phyloP scores from a whole-genome alignment of 108 stramenopile species.

The Nitzschia sp. region DNA sequence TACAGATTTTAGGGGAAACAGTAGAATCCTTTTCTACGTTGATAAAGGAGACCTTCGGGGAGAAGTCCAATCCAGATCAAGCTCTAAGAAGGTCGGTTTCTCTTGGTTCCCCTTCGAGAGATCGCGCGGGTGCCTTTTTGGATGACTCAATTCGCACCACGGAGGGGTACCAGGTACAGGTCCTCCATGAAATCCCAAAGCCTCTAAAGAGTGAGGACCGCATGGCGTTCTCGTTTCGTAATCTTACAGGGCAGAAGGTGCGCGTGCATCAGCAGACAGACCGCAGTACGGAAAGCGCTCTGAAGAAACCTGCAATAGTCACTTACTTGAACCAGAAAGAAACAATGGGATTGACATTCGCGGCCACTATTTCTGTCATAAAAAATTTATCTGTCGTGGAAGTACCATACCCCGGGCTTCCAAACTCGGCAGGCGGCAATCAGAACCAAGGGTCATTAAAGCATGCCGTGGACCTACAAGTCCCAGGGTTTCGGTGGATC shows the following conservation, averaged over 20 bases:
- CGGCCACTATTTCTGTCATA: conserved; percentile 82
- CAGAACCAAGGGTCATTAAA: conserved; percentile 22
- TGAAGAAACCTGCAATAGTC: conserved; percentile 37
- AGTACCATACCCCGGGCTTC: conserved; percentile 83
- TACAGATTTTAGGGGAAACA: conserved; percentile 81
- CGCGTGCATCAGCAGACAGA: conserved; percentile 71
- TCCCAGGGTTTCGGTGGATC: conserved; percentile 91
- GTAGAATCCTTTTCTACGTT: conserved; percentile 47
- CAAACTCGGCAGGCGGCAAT: conserved; percentile 28
- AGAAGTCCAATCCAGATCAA: conserved; percentile 10
- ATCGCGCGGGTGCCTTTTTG: conserved; percentile 10
- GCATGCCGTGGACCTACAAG: conserved; percentile 86
- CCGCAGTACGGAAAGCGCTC: conserved; percentile 27
- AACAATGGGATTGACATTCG: conserved; percentile 73
- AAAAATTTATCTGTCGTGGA: conserved; percentile 80
- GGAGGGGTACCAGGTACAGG: conserved; percentile 31
- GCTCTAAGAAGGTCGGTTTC: conserved; percentile 11
- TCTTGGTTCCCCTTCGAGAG: background rate
- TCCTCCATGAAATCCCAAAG: conserved; percentile 68
- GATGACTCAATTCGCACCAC: conserved; percentile 15
- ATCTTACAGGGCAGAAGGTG: conserved; percentile 87
- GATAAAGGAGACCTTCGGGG: conserved; percentile 37
- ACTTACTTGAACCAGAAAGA: conserved; percentile 80
- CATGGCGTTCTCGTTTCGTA: conserved; percentile 88
- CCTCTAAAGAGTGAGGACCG: conserved; percentile 59